A percentile compares a stretch with the other conserved stretches of the same genome.
These are phyloP conservation scores for Bryoerythrophyllum caledonicum DNA, from an alignment of 225 moss, liverwort and hornwort genomes.

Conservation along the genomic window DNA sequence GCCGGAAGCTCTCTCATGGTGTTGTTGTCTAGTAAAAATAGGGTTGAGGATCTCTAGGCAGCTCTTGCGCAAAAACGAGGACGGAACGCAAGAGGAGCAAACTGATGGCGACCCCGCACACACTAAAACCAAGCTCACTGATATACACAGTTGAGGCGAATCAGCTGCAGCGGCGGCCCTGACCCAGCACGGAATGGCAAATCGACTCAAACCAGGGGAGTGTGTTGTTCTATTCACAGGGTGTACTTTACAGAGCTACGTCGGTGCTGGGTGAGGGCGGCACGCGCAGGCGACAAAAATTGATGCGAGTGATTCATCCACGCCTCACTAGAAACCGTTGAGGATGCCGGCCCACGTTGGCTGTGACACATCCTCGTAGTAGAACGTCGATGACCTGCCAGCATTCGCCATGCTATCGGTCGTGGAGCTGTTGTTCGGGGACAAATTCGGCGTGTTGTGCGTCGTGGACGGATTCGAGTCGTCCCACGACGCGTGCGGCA, in stretches of 20 bases:
- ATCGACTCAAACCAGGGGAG: conserved; percentile 15
- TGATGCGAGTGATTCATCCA: neutral
- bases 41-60: conserved; percentile 2
- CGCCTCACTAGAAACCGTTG: neutral
- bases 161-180: conserved; percentile 8
- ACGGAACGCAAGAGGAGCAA: conserved; percentile 3
- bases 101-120: neutral
- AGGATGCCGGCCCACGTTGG: conserved; percentile 30
- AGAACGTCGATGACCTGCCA: neutral
- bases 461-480: conserved; percentile 13
- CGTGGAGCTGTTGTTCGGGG: conserved; percentile 22
- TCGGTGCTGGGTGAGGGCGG: neutral
- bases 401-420: conserved; percentile 14
- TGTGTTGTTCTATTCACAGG: conserved; percentile 26
- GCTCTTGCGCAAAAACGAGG: no score
- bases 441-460: conserved; percentile 13
- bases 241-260: conserved; percentile 28
- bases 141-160: conserved; percentile 33
- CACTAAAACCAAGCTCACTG: conserved; percentile 13
- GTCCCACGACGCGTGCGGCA: conserved; percentile 21
- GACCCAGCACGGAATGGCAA: conserved; percentile 11
- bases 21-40: neutral
- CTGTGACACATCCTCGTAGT: conserved; percentile 24
- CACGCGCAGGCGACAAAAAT: conserved; percentile 13
- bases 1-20: neutral